A percentile compares a stretch with the other conserved stretches of the same genome.
Evolutionary conservation across 2,329 filamentous ascomycete genomes (phyloP).

Genomic region (Colletotrichum brevisporum): DNA sequence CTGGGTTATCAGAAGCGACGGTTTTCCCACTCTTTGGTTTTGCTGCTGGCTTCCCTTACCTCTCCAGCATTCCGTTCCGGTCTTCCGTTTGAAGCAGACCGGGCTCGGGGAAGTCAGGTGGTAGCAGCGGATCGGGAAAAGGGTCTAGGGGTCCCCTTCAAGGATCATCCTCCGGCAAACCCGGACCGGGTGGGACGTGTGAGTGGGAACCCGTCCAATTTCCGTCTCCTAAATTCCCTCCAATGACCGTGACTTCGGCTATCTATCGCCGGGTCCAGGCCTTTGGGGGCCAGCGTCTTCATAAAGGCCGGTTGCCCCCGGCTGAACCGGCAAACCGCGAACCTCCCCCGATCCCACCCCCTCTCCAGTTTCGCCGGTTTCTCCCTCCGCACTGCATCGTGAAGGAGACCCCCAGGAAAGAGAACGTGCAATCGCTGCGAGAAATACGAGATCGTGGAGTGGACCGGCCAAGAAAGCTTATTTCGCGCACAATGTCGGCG

Average conservation of each 20-base stretch:
- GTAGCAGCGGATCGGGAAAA: neutral
- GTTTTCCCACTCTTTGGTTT: neutral
- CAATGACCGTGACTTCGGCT: slow-evolving; percentile 31
- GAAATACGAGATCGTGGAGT: slow-evolving; percentile 6
- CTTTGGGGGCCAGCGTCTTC: slow-evolving; percentile 18
- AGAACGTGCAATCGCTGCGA: neutral
- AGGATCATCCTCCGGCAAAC: slow-evolving; percentile 23
- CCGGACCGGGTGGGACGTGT: slow-evolving; percentile 26
- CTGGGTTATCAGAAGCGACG: neutral
- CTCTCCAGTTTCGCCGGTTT: slow-evolving; percentile 22
- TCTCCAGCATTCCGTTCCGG: neutral
- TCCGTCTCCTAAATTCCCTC: slow-evolving; percentile 20
- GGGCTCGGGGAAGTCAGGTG: neutral
- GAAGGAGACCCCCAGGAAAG: too few species aligned
- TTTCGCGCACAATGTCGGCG: neutral
- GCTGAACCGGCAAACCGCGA: slow-evolving; percentile 35
- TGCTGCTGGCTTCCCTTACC: neutral
- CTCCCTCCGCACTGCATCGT: too few species aligned
- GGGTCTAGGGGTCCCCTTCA: neutral
- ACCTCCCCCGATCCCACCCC: slow-evolving; percentile 19
- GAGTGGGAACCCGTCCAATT: slow-evolving; percentile 28
- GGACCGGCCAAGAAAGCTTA: neutral
- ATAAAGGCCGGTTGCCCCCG: slow-evolving; percentile 29
- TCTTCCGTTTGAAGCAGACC: neutral
- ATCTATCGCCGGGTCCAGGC: slow-evolving; percentile 25